Evolutionary conservation across 1,139 yeast genomes (phyloP), one percentile per base, ranked within the genome.

Genomic region (Suhomyces guaymorum): DNA sequence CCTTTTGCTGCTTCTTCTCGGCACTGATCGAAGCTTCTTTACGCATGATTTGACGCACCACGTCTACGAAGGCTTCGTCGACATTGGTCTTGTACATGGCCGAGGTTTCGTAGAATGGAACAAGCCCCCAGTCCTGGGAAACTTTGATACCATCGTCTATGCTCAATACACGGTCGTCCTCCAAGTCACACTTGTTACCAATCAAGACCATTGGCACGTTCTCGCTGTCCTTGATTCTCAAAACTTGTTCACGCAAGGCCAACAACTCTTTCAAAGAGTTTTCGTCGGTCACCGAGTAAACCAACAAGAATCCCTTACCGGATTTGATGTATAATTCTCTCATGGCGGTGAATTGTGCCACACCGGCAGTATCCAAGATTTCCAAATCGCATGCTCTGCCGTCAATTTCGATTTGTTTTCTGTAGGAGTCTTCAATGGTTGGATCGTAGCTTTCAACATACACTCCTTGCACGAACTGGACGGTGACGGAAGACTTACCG

Each of bases 81-180:
- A 90, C 95, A 55, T 92, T 90, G 39, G 89, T 81, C 57, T 87
- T 85, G 49, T 85, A 78, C 75, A 89, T 84, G 25, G 98, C 97
- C 46, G 95, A 83, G 5, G 97, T 87, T 65, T 92, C 97, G 60
- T 87, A 87, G 58, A 90, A 92, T 13, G 96, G 90, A 6, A 84
- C 92, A 54, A 82, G 75, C 9, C 94, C 94, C 89, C 96, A 86
- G 35, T 77, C 77, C 48, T 83, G 82, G 32, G 96, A 90, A 15
- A 89, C 82, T 42, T 75, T 75, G 39, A 84, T 80, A 30, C 95
- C 96, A 50, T 88, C 95, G 44, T 81, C 89, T 35, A 81, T 80
- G 41, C 82, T 70, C 32, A 89, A 80, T 28, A 78, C 86, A 43
- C 97, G 74, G 48, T 85, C 92, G 30, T 75, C 79, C 22, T 75